Conservation (phyloP, 345 rosid genomes). For the Citrus unshiu region DNA sequence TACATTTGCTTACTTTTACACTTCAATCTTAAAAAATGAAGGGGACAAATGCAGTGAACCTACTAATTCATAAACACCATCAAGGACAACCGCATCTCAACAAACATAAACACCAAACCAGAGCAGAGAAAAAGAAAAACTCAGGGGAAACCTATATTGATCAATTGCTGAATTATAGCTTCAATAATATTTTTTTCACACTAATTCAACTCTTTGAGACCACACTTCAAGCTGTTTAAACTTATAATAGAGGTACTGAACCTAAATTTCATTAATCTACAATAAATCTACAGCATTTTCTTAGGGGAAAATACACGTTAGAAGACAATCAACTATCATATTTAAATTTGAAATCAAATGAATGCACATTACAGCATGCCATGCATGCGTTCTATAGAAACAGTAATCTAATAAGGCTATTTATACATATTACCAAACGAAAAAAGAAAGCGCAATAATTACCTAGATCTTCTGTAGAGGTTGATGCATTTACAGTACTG, state of each 20-base stretch:
- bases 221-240: neutral
- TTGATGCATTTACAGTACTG: slow-evolving; percentile 57
- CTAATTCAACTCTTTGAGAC: neutral
- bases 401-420: neutral
- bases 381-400: neutral
- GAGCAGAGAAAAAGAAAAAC: neutral
- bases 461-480: slow-evolving; percentile 93
- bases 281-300: neutral
- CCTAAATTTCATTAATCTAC: neutral
- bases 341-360: neutral
- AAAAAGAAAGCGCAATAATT: slow-evolving; percentile 14
- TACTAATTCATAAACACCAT: neutral
- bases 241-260: neutral
- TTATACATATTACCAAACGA: neutral
- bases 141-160: neutral
- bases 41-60: neutral
- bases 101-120: neutral
- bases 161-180: neutral
- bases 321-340: neutral
- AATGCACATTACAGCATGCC: neutral
- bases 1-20: neutral
- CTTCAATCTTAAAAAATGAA: neutral
- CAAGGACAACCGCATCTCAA: neutral
- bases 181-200: neutral
- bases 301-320: neutral